These are phyloP conservation scores for Gaertneriomyces semiglobifer DNA, from an alignment of 192 early-diverging fungal genomes.

Conservation along the genomic window DNA sequence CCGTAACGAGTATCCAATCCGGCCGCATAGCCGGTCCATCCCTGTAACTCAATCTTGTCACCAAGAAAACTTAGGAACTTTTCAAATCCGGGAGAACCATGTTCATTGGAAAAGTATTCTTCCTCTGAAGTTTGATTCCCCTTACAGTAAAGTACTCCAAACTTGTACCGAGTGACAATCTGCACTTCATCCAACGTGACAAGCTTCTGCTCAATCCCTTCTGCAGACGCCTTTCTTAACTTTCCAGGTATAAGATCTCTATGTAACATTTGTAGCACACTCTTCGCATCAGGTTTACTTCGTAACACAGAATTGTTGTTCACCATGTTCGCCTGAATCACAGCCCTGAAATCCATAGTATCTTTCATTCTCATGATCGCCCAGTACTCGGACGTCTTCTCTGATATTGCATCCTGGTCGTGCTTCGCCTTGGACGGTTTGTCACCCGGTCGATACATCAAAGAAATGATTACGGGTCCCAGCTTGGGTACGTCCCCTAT, in stretches of 20 bases:
- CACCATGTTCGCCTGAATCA: slow-evolving; percentile 21
- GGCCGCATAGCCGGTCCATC: slow-evolving; percentile 39
- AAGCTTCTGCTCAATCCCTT: slow-evolving; percentile 25
- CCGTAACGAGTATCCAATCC: slow-evolving; percentile 41
- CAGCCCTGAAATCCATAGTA: slow-evolving; percentile 7
- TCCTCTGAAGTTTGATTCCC: slow-evolving; percentile 43
- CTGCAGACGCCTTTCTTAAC: slow-evolving; percentile 20
- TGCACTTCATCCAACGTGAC: slow-evolving; percentile 37
- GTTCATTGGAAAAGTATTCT: slow-evolving; percentile 45
- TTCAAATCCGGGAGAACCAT: slow-evolving; percentile 31
- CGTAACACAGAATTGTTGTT: slow-evolving; percentile 12
- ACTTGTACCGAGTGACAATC: slow-evolving; percentile 34
- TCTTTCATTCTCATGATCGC: slow-evolving; percentile 34
- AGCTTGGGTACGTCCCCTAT: slow-evolving; percentile 25
- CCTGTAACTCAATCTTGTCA: slow-evolving; percentile 25
- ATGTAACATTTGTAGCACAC: slow-evolving; percentile 31
- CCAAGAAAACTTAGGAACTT: slow-evolving; percentile 39
- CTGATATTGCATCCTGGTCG: not conserved
- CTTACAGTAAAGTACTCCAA: slow-evolving; percentile 34
- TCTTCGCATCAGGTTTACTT: slow-evolving; percentile 18
- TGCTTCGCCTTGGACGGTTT: not conserved
- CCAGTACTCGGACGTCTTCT: slow-evolving; percentile 12
- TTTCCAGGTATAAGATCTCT: slow-evolving; percentile 31
- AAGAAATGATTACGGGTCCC: slow-evolving; percentile 39
- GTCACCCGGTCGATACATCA: slow-evolving; percentile 13